phyloP scores from a whole-genome alignment of 179 eudicot genomes.

The Camellia oleifera region DNA sequence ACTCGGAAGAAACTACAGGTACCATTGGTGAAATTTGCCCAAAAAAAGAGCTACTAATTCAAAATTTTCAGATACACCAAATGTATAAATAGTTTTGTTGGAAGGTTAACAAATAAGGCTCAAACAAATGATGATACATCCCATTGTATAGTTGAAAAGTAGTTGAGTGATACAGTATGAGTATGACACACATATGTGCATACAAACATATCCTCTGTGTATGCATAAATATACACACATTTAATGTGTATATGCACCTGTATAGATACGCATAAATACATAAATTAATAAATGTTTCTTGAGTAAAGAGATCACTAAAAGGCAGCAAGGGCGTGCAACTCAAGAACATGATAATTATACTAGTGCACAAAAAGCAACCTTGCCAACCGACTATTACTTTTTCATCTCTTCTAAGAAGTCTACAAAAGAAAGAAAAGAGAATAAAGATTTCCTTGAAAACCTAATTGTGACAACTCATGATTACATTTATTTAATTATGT shows the following conservation, averaged over 20 bases:
- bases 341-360: not conserved
- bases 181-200: not conserved
- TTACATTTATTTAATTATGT: too few species aligned
- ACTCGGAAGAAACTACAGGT: too few species aligned
- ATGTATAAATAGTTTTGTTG: not conserved
- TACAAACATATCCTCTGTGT: not conserved
- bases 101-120: not conserved
- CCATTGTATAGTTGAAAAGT: not conserved
- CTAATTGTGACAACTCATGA: not conserved
- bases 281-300: not conserved
- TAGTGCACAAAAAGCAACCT: not conserved
- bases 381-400: not conserved
- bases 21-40: not conserved
- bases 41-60: not conserved
- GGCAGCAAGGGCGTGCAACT: not conserved
- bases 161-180: not conserved
- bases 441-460: not conserved
- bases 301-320: not conserved
- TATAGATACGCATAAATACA: not conserved
- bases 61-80: not conserved
- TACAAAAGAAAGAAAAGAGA: not conserved
- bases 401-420: too few species aligned
- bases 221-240: not conserved
- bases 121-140: not conserved
- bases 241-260: not conserved